Base-by-base conservation (phyloP, 768 basidiomycete species). In the Stropharia rugosoannulata region DNA sequence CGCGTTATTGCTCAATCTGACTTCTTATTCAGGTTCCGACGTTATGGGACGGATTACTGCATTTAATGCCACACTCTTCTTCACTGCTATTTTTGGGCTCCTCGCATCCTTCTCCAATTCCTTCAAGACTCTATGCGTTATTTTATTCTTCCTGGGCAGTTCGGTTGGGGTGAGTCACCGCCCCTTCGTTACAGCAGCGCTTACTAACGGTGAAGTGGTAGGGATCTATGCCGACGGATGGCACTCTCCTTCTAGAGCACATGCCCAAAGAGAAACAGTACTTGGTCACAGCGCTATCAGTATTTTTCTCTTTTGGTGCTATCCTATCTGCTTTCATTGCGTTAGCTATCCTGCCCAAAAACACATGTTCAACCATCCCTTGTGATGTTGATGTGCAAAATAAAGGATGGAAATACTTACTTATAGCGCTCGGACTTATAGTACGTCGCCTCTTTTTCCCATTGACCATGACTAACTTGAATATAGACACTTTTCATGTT, bases 221-320 rank as follows among this genome's bases (percentile, higher is more conserved):
- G 92, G 89, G 95, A 39, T 88, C 93, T 41, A 96, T 98, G 93
- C 95, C 95, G 1, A 98, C 95, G 0, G 96, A 98, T 62, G 95
- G 95, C 5, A 98, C 94, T 0, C 83, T 96, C 3, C 80, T 94
- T 19, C 78, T 94, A 8, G 96, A 99, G 64, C 94, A 97, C 63
- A 86, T 98, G 77, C 96, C 96, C 2, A 85, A 87, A 60, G 83
- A 83, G n/a, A 93, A 95, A 60, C 86, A 94, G 64, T 94, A 96
- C 67, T 82, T 98, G 29, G 87, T 98, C 51, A 96, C 93, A 0
- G 89, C 88, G 0, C 81, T 97, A 19, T 94, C 93, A 4, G 83
- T 95, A n/a, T 98, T 98, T 76, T 98, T 98, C 77, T 95, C 93
- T 5, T 72, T 97, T 38, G 96, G 96, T 44, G 87, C 95, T 0